Evolutionary conservation across 495 filamentous ascomycete species (phyloP), one percentile per base, ranked within the genome.

Genomic region (Aspergillus biplanus): DNA sequence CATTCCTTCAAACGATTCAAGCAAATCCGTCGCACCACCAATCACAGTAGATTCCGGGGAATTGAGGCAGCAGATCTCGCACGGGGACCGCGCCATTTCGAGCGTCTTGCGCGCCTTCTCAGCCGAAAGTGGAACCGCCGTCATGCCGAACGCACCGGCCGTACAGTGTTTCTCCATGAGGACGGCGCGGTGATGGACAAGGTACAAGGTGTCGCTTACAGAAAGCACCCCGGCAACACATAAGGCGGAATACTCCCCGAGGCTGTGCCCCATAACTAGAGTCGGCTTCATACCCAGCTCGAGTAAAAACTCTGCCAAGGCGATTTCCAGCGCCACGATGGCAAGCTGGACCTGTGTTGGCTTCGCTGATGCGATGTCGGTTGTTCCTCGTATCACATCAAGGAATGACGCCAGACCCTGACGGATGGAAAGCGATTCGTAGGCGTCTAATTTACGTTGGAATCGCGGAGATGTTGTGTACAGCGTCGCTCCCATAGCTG

Each of bases 31-130:
- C 5, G 71, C 66, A 33, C 86, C 87, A 56, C 82, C 83, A 39
- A 90, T 69, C 4, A 90, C 88, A 1, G 83, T 88, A 65, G 88
- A 86, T 16, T 73, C 66, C 0, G 80, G 82, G 6, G 85, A 82
- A 57, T 90, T 90, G 64, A 86, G 77, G 71, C 88, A 90, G 21
- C 87, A 82, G 53, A 89, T 70, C 33, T 82, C 64, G n/a, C 56
- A 65, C 9, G n/a, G 16, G 16, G 47, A 50, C 27, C 21, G n/a
- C 82, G 52, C 79, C 75, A 21, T 27, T 27, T 50, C 21, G 0
- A 50, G 18, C 1, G 7, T 27, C 27, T 50, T 18, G 7, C 47
- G 47, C 27, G 47, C 27, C 21, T 11, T n/a, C 47, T 50, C 15
- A 31, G 47, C 47, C 27, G 47, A 50, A 27, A 50, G n/a, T 27